Evolutionary conservation across 257 asterid species (phyloP).

Genomic region (Eucommia ulmoides): DNA sequence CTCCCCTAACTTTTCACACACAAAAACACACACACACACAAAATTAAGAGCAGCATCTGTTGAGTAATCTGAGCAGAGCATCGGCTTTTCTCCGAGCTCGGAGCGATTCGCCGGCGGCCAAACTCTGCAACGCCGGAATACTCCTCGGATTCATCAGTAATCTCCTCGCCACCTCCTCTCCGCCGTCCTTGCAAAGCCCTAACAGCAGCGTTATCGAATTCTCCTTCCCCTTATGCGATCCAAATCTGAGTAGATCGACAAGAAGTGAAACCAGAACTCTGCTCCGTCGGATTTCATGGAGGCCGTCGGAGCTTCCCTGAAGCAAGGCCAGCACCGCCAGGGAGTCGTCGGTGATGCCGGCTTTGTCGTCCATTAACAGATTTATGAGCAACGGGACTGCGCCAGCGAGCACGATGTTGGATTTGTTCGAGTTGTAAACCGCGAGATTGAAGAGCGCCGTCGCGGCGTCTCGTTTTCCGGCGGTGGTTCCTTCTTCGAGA

Average conservation of each 20-base stretch:
- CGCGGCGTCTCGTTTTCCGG: conserved; percentile 78
- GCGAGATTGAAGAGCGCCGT: conserved; percentile 76
- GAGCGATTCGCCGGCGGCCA: conserved; percentile 48
- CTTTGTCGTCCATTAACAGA: conserved; percentile 64
- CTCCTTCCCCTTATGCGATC: conserved; percentile 73
- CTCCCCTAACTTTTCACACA: conserved; percentile 5
- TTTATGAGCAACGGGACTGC: conserved; percentile 63
- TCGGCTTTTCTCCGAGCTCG: conserved; percentile 72
- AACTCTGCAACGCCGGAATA: conserved; percentile 62
- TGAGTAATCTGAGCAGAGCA: conserved; percentile 74
- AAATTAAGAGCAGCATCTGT: conserved; percentile 58
- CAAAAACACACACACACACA: conserved; percentile 21
- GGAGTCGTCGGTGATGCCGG: conserved; percentile 76
- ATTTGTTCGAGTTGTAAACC: conserved; percentile 38
- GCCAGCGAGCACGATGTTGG: conserved; percentile 36
- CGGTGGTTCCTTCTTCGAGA: conserved; percentile 54
- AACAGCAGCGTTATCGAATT: conserved; percentile 59
- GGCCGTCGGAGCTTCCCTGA: conserved; percentile 50
- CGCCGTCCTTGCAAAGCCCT: conserved; percentile 69
- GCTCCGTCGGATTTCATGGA: conserved; percentile 52
- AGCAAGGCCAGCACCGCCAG: conserved; percentile 61
- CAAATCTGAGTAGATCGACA: conserved; percentile 71
- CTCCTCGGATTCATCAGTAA: conserved; percentile 64
- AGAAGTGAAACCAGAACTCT: conserved; percentile 53
- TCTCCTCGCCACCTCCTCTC: conserved; percentile 61